Percentiles rank a stretch among this genome's conserved stretches.
Conservation (phyloP, 192 early-diverging fungal genomes). For the Umbelopsis isabellina region DNA sequence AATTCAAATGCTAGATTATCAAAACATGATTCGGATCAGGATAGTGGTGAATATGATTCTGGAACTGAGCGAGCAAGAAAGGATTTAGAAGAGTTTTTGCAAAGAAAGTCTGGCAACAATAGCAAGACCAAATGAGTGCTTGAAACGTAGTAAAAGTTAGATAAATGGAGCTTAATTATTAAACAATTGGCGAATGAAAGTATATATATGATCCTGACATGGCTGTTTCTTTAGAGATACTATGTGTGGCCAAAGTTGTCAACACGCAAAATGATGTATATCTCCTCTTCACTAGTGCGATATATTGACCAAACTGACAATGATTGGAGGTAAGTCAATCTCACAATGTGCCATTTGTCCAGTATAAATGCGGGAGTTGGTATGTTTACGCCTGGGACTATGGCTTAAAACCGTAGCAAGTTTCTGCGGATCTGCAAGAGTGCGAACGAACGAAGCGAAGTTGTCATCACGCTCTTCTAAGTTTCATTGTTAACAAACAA, state of each 20-base stretch:
- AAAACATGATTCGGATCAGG: neutral
- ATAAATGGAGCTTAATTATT: too few species aligned
- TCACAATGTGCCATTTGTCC: neutral
- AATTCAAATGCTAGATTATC: neutral
- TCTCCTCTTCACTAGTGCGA: neutral
- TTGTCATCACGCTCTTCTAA: too few species aligned
- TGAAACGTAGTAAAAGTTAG: too few species aligned
- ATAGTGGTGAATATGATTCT: slow-evolving; percentile 12
- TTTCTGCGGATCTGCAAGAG: slow-evolving; percentile 8
- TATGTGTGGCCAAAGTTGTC: too few species aligned
- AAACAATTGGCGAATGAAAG: too few species aligned
- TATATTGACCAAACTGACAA: neutral
- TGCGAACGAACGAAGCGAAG: too few species aligned
- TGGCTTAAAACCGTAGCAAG: slow-evolving; percentile 6
- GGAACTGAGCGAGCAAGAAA: slow-evolving; percentile 8
- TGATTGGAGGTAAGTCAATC: neutral
- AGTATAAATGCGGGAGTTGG: neutral
- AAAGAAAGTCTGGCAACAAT: neutral
- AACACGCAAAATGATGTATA: neutral
- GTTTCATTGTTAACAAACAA: neutral
- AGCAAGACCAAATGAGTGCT: neutral
- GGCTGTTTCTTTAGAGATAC: too few species aligned
- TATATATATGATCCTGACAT: too few species aligned
- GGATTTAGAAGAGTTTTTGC: slow-evolving; percentile 11
- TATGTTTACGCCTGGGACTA: slow-evolving; percentile 2